Conservation (phyloP, 1,284 basidiomycete genomes). For the Takashimella koratensis region DNA sequence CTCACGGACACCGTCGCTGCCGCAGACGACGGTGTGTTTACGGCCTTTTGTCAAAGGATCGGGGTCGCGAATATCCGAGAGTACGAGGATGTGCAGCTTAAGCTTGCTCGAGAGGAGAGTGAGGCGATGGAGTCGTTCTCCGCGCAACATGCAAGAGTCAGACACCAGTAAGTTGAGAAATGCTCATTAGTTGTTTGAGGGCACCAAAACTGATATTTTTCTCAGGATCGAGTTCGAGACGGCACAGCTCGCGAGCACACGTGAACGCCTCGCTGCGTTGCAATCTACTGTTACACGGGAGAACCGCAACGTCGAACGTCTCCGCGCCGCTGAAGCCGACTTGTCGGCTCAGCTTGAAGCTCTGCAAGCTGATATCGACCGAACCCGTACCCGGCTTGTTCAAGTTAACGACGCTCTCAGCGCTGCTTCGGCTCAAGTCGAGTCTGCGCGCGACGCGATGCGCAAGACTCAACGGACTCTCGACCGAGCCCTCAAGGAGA, state of each 20-base stretch:
- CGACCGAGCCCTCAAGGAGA: constrained; percentile 86
- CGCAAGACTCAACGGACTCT: constrained; percentile 68
- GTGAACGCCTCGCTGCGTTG: constrained; percentile 62
- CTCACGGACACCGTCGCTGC: constrained; percentile 63
- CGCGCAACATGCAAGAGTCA: constrained; percentile 79
- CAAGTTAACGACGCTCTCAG: constrained; percentile 52
- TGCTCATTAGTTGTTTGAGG: not conserved
- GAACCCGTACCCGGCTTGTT: constrained; percentile 61
- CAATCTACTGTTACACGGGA: constrained; percentile 59
- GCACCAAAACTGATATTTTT: constrained; percentile 1
- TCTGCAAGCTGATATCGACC: constrained; percentile 59
- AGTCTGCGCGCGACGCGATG: constrained; percentile 69
- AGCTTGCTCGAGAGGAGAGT: constrained; percentile 78
- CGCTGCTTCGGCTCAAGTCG: constrained; percentile 55
- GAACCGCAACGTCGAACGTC: constrained; percentile 56
- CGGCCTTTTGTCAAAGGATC: constrained; percentile 74
- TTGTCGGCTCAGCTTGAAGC: constrained; percentile 64
- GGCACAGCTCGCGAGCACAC: constrained; percentile 63
- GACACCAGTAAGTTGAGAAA: constrained; percentile 66
- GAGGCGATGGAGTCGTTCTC: constrained; percentile 79
- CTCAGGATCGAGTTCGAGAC: constrained; percentile 70
- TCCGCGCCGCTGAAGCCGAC: constrained; percentile 59
- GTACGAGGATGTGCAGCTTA: constrained; percentile 90
- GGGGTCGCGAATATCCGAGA: constrained; percentile 81
- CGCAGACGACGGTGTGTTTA: constrained; percentile 80